A percentile compares a stretch with the other conserved stretches of the same genome.
phyloP scores from a whole-genome alignment of 108 stramenopile genomes.

The Skeletonema tropicum region DNA sequence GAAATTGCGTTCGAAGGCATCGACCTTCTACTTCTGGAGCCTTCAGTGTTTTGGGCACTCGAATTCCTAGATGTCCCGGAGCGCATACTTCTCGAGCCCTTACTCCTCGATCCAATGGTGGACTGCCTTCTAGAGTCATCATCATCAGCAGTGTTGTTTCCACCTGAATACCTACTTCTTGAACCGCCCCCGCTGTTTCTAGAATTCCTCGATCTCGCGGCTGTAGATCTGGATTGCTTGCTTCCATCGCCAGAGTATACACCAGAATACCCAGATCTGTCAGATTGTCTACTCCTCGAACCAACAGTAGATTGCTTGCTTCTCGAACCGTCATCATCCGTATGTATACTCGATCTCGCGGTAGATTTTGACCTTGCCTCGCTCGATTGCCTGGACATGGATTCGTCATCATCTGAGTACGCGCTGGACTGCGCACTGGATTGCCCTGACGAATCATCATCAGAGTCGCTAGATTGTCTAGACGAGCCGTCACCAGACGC shows the following conservation, averaged over 20 bases:
- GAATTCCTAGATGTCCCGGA: neutral
- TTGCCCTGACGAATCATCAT: neutral
- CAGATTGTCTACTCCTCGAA: neutral
- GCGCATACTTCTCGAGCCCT: neutral
- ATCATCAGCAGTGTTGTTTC: neutral
- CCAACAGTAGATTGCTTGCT: neutral
- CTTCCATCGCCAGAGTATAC: neutral
- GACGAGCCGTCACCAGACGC: neutral
- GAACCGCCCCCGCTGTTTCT: neutral
- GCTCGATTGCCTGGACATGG: neutral
- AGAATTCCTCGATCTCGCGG: conserved; percentile 4
- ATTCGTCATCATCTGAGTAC: neutral
- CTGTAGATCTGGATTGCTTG: conserved; percentile 2
- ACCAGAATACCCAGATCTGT: neutral
- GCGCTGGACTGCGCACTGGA: neutral
- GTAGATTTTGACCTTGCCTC: neutral
- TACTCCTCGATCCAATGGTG: neutral
- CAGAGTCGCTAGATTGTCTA: neutral
- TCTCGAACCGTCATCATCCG: neutral
- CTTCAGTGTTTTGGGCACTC: neutral
- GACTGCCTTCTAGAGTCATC: neutral
- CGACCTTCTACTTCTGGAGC: conserved; percentile 2
- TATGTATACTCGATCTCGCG: neutral
- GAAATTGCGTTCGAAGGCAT: neutral
- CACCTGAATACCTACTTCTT: neutral